Base-by-base conservation (phyloP, 192 early-diverging fungal genomes). In the Chytriomyces sp. region DNA sequence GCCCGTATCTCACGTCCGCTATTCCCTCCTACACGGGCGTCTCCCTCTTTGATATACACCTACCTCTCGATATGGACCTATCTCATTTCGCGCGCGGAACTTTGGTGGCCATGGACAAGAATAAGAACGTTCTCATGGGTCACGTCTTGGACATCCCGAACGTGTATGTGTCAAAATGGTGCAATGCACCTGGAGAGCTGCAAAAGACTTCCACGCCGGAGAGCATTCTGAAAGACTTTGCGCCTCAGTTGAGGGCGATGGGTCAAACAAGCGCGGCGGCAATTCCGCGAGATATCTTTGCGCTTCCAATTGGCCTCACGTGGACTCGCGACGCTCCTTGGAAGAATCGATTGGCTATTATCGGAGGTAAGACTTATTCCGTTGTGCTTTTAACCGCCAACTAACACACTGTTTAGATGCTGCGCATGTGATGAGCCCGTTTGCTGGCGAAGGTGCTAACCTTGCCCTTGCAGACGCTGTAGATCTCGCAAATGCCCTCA, bases 11-110 rank as follows among this genome's bases (percentile, higher is more conserved):
- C 4, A 72, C 82, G 19, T 39, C 32, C 26, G 72, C 59, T 4
- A 72, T 61, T 14, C 86, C 86, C 28, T 5, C 44, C 5, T 87
- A 86, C 66, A 64, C 78, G 36, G 86, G 86, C n/a, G 54, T 79
- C 25, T 74, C 66, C 31, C 78, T 74, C 38, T 30, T 82, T 39
- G 86, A 87, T 52, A 64, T 76, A 4, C 53, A 37, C 36, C 32
- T 87, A 17, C 5, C 62, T 12, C 70, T 80, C 53, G 66, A 37
- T 61, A 36, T 79, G 22, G 75, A 82, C 73, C 38, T 7, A 5
- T 22, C 39, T 10, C 28, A 22, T 8, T 8, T 14, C 25, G 28
- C 12, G 5, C 5, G 5, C 7, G 59, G 59, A 14, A 37, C 25
- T 5, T 12, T 82, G 12, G 74, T 74, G 19, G 78, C 77, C 4